These are phyloP conservation scores for Thermothelomyces thermophilus DNA, from an alignment of 2,329 filamentous ascomycete species.

Conservation along the genomic window DNA sequence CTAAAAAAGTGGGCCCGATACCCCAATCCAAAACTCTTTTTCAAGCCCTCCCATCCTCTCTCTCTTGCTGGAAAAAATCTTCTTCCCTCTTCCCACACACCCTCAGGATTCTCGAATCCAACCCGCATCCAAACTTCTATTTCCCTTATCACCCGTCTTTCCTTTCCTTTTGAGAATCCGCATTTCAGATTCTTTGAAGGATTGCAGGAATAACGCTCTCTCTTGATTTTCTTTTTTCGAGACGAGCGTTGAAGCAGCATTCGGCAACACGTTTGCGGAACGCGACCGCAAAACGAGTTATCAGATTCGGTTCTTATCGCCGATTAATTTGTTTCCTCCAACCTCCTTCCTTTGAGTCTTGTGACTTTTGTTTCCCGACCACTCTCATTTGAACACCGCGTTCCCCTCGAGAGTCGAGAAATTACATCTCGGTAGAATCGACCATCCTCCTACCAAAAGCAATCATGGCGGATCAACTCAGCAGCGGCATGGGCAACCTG, in stretches of 20 bases:
- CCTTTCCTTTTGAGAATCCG: conserved; percentile 40
- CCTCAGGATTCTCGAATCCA: conserved; percentile 31
- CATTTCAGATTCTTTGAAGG: conserved; percentile 35
- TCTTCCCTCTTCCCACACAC: conserved; percentile 23
- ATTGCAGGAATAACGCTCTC: conserved; percentile 31
- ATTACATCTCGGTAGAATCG: neutral
- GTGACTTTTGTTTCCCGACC: conserved; percentile 13
- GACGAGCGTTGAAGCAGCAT: conserved; percentile 6
- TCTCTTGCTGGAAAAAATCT: conserved; percentile 4
- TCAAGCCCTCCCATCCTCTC: conserved; percentile 2
- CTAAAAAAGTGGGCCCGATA: conserved; percentile 19
- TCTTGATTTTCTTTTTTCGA: conserved; percentile 23
- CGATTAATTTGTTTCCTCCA: conserved; percentile 9
- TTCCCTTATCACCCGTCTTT: conserved; percentile 33
- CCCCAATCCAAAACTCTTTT: conserved; percentile 24
- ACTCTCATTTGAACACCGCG: conserved; percentile 27
- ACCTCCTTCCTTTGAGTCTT: conserved; percentile 16
- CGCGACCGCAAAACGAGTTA: conserved; percentile 10
- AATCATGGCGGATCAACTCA: conserved; percentile 77
- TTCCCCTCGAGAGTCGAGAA: conserved; percentile 26
- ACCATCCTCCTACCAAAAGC: conserved; percentile 18
- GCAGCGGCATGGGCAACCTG: conserved; percentile 61
- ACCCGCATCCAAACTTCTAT: conserved; percentile 23
- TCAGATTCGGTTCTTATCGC: conserved; percentile 16
- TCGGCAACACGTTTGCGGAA: conserved; percentile 11